phyloP scores from a whole-genome alignment of 2,329 filamentous ascomycete species.

The Xylaria sp. region DNA sequence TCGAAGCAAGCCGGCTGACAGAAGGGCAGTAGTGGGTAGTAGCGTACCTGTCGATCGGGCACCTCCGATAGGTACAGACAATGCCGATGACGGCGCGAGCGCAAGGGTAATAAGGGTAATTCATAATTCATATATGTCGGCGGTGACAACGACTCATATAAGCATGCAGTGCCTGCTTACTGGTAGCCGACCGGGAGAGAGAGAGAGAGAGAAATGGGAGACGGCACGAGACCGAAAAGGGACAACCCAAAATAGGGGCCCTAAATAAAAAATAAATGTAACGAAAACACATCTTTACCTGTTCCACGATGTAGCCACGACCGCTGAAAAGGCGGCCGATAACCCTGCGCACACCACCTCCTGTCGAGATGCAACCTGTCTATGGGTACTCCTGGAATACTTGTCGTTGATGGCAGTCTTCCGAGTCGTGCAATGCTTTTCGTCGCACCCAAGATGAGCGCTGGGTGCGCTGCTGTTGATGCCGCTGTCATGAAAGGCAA shows the following conservation, averaged over 20 bases:
- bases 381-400: background rate
- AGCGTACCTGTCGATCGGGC: slow-evolving; percentile 5
- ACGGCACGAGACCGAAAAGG: background rate
- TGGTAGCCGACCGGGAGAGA: too few relatives aligned
- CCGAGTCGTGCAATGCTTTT: slow-evolving; percentile 18
- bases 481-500: slow-evolving; percentile 28
- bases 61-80: slow-evolving; percentile 10
- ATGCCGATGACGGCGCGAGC: slow-evolving; percentile 10
- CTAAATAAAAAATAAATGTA: background rate
- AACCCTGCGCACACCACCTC: background rate
- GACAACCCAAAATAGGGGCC: background rate
- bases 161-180: background rate
- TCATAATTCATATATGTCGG: too few relatives aligned
- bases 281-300: slow-evolving; percentile 23
- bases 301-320: slow-evolving; percentile 11
- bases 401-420: background rate
- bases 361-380: background rate
- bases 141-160: background rate
- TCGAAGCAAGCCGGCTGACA: background rate
- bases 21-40: background rate
- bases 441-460: slow-evolving; percentile 23
- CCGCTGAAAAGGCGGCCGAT: background rate
- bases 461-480: slow-evolving; percentile 22
- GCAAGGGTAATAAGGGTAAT: background rate
- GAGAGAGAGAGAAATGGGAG: background rate